phyloP scores from a whole-genome alignment of 352 stramenopile species.

The Phytophthora cactorum region DNA sequence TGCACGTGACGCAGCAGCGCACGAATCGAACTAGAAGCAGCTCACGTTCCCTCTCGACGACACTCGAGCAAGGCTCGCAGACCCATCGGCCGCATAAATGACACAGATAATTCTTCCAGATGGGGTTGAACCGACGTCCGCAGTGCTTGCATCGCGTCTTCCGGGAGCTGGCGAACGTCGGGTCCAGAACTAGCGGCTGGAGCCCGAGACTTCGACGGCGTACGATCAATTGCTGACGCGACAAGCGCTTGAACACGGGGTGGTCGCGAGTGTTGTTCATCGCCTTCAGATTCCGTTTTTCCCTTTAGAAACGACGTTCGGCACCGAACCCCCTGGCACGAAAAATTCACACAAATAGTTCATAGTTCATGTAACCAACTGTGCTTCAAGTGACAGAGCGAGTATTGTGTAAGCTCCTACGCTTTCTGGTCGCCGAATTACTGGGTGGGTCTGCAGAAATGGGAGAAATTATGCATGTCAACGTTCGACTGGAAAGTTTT shows the following conservation, averaged over 20 bases:
- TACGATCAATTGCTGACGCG: slow-evolving; percentile 54
- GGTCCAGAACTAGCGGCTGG: slow-evolving; percentile 48
- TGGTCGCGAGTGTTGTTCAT: slow-evolving; percentile 50
- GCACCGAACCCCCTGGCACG: neutral
- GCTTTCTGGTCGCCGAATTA: too few relatives aligned
- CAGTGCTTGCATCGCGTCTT: slow-evolving; percentile 53
- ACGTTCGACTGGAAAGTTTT: too few relatives aligned
- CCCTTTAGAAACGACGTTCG: neutral
- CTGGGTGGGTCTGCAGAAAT: too few relatives aligned
- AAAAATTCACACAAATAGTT: neutral
- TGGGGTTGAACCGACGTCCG: slow-evolving; percentile 46
- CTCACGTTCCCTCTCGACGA: slow-evolving; percentile 60
- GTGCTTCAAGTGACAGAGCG: too few relatives aligned
- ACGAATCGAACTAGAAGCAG: slow-evolving; percentile 55
- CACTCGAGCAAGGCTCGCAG: slow-evolving; percentile 56
- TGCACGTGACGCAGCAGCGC: slow-evolving; percentile 52
- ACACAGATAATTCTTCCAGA: slow-evolving; percentile 58
- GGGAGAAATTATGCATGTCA: too few relatives aligned
- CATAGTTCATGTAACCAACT: too few relatives aligned
- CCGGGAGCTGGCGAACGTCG: slow-evolving; percentile 18
- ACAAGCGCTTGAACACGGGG: slow-evolving; percentile 60
- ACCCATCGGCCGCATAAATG: slow-evolving; percentile 62
- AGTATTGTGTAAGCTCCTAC: too few relatives aligned
- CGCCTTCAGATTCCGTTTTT: neutral
- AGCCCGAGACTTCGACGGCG: slow-evolving; percentile 55